Evolutionary conservation across 306 rosid genomes (phyloP).

Genomic region (Fragaria ananassa): DNA sequence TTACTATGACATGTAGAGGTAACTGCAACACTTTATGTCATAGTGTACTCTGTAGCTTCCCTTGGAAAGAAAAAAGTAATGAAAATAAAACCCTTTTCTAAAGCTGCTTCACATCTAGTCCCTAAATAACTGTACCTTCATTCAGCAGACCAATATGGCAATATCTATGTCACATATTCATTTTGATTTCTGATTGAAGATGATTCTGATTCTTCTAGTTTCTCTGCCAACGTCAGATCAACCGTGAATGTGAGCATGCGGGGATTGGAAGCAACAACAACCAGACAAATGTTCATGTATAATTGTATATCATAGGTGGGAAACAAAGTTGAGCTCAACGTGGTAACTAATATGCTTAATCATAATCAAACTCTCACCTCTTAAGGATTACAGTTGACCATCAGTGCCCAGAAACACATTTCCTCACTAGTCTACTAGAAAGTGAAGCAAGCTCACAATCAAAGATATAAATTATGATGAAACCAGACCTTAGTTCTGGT

Average conservation of each 20-base stretch:
- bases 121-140: background rate
- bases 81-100: background rate
- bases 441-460: background rate
- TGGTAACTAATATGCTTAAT: background rate
- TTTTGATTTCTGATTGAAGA: background rate
- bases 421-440: background rate
- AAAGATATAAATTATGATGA: background rate
- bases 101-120: background rate
- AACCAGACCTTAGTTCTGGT: background rate
- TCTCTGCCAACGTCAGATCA: background rate
- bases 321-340: background rate
- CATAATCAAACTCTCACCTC: conserved; percentile 3
- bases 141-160: background rate
- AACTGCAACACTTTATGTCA: background rate
- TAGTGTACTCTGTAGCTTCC: background rate
- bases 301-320: background rate
- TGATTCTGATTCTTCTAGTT: background rate
- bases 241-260: background rate
- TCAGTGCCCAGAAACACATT: background rate
- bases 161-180: background rate
- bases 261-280: background rate
- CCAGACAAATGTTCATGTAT: background rate
- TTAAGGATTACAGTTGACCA: background rate
- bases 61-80: background rate
- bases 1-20: background rate